Percentiles rank a stretch among this genome's conserved stretches.
Conservation (phyloP, 768 basidiomycete species). For the Hydnomerulius pinastri region DNA sequence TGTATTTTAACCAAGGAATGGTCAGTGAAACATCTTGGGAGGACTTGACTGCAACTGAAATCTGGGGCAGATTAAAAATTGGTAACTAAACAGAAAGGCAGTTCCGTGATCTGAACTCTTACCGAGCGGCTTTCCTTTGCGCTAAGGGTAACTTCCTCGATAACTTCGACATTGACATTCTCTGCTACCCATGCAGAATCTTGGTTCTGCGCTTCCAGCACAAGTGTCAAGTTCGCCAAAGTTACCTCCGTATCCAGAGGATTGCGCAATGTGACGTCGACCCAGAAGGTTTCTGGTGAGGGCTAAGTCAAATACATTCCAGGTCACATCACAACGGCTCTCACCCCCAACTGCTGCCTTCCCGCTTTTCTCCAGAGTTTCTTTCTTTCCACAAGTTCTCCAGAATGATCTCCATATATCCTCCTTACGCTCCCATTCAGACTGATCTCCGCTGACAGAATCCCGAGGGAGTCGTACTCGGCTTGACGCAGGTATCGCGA, state of each 20-base stretch:
- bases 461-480: conserved; percentile 59
- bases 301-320: conserved; percentile 1
- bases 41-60: conserved; percentile 64
- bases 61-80: conserved; percentile 33
- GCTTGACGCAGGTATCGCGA: conserved; percentile 63
- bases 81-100: background rate
- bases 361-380: conserved; percentile 52
- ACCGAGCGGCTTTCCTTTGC: conserved; percentile 70
- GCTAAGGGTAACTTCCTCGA: conserved; percentile 62
- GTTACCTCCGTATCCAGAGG: conserved; percentile 76
- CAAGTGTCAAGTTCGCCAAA: conserved; percentile 59
- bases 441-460: conserved; percentile 41
- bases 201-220: conserved; percentile 42
- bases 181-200: conserved; percentile 36
- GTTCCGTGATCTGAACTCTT: conserved; percentile 21
- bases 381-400: conserved; percentile 54
- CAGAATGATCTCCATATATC: conserved; percentile 65
- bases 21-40: conserved; percentile 51
- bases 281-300: conserved; percentile 69
- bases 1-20: conserved; percentile 59
- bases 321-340: conserved; percentile 7
- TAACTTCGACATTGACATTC: conserved; percentile 55
- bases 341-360: conserved; percentile 67
- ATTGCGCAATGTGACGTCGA: conserved; percentile 70
- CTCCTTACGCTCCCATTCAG: conserved; percentile 66